Conservation (phyloP, 2,329 filamentous ascomycete species). For the Aspergillus terreus region DNA sequence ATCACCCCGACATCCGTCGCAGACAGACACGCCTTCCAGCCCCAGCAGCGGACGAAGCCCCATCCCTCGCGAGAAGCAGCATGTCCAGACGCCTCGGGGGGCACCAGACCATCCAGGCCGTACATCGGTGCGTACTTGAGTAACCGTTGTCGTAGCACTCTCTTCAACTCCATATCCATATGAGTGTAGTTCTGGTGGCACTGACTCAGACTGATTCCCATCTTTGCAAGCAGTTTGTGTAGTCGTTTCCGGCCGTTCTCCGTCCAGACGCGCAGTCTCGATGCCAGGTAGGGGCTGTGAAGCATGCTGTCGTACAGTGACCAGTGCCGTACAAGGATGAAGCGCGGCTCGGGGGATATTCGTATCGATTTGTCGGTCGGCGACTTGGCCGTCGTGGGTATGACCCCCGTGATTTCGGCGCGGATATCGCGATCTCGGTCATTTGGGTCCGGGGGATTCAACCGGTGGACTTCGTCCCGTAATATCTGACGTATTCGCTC, state of each 20-base stretch:
- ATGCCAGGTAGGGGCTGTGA: constrained; percentile 91
- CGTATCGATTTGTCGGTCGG: constrained; percentile 90
- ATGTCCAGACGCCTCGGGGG: constrained; percentile 67
- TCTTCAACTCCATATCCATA: constrained; percentile 97
- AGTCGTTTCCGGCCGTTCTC: constrained; percentile 82
- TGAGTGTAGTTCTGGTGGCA: constrained; percentile 95
- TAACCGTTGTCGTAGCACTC: constrained; percentile 76
- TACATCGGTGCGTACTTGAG: constrained; percentile 91
- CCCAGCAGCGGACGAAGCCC: constrained; percentile 97
- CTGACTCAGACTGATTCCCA: constrained; percentile 91
- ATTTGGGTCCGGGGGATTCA: constrained; percentile 72
- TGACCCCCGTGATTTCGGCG: constrained; percentile 71
- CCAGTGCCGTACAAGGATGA: constrained; percentile 92
- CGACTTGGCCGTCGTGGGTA: constrained; percentile 81
- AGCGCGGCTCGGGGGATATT: constrained; percentile 87
- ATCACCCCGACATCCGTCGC: constrained; percentile 94
- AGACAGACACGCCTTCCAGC: constrained; percentile 90
- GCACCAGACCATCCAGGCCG: constrained; percentile 89
- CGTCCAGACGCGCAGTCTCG: constrained; percentile 89
- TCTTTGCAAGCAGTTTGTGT: constrained; percentile 93
- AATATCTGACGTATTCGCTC: constrained; percentile 80
- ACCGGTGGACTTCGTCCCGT: constrained; percentile 85
- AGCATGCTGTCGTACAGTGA: constrained; percentile 98
- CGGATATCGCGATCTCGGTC: constrained; percentile 59
- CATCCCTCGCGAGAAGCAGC: constrained; percentile 81